Conservation (phyloP, 306 rosid species). For the Castanopsis chinensis region DNA sequence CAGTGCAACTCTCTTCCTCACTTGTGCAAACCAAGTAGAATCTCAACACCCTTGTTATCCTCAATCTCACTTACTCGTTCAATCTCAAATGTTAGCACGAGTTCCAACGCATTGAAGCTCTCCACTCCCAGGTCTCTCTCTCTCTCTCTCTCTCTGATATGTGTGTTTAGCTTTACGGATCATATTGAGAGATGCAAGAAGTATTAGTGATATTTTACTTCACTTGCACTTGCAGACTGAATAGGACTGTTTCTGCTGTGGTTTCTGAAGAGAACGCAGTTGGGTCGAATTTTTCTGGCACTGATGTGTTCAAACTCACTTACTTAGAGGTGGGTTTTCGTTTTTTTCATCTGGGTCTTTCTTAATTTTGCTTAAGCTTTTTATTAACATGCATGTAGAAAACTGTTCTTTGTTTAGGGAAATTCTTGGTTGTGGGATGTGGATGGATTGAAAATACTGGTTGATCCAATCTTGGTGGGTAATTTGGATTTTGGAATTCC, state of each 20-base stretch:
- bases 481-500: slow-evolving; percentile 97
- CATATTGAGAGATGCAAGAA: neutral
- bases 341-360: slow-evolving; percentile 18
- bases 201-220: neutral
- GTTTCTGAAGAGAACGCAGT: slow-evolving; percentile 57
- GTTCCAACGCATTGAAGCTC: slow-evolving; percentile 29
- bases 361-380: slow-evolving; percentile 18
- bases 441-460: slow-evolving; percentile 61
- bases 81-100: slow-evolving; percentile 13
- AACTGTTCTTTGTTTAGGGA: slow-evolving; percentile 44
- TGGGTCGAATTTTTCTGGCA: slow-evolving; percentile 47
- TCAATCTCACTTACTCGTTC: slow-evolving; percentile 22
- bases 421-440: slow-evolving; percentile 92
- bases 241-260: slow-evolving; percentile 52
- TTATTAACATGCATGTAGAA: slow-evolving; percentile 10
- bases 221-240: slow-evolving; percentile 37
- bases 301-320: slow-evolving; percentile 67
- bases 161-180: neutral
- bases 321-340: slow-evolving; percentile 72
- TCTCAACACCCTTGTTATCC: slow-evolving; percentile 21
- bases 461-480: slow-evolving; percentile 94
- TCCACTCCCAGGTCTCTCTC: slow-evolving; percentile 44
- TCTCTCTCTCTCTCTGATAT: slow-evolving; percentile 9
- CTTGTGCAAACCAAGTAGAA: slow-evolving; percentile 30
- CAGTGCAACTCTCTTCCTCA: slow-evolving; percentile 41